Percentiles rank a stretch among this genome's conserved stretches.
Conservation (phyloP, 2,329 filamentous ascomycete species). For the Pleomassaria siparia region DNA sequence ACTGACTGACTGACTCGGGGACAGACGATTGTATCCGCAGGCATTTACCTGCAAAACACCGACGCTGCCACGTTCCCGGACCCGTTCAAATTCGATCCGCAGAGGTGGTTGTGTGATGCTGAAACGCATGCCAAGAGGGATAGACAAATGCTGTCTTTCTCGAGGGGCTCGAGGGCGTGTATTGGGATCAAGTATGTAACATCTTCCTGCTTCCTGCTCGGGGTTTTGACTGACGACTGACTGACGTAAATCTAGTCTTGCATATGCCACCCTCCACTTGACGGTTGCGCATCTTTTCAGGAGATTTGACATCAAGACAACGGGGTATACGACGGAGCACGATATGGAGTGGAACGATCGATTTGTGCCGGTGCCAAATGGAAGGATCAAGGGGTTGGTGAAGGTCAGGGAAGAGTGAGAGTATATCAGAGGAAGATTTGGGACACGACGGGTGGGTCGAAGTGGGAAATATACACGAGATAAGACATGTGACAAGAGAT, state of each 20-base stretch:
- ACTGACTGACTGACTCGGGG: neutral
- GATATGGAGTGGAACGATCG: constrained; percentile 19
- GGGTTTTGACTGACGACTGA: neutral
- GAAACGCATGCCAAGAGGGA: constrained; percentile 14
- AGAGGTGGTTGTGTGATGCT: constrained; percentile 15
- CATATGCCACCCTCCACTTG: constrained; percentile 14
- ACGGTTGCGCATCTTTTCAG: constrained; percentile 16
- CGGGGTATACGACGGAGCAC: constrained; percentile 13
- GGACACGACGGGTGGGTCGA: neutral
- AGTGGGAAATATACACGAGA: no score
- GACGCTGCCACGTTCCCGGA: constrained; percentile 13
- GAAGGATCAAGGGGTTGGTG: constrained; percentile 14
- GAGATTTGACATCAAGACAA: constrained; percentile 13
- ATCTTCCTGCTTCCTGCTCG: neutral
- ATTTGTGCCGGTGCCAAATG: constrained; percentile 12
- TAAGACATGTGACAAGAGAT: no score
- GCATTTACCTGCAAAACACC: constrained; percentile 16
- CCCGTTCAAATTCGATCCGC: constrained; percentile 14
- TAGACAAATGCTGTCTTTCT: constrained; percentile 15
- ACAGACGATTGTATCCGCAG: constrained; percentile 6
- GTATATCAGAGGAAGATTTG: neutral
- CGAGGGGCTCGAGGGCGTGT: constrained; percentile 10
- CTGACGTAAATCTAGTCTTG: constrained; percentile 9
- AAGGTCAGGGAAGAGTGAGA: constrained; percentile 11
- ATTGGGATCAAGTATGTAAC: constrained; percentile 15